A percentile compares a stretch with the other conserved stretches of the same genome.
phyloP scores from a whole-genome alignment of 2,329 filamentous ascomycete genomes.

The Aspergillus cejpii region DNA sequence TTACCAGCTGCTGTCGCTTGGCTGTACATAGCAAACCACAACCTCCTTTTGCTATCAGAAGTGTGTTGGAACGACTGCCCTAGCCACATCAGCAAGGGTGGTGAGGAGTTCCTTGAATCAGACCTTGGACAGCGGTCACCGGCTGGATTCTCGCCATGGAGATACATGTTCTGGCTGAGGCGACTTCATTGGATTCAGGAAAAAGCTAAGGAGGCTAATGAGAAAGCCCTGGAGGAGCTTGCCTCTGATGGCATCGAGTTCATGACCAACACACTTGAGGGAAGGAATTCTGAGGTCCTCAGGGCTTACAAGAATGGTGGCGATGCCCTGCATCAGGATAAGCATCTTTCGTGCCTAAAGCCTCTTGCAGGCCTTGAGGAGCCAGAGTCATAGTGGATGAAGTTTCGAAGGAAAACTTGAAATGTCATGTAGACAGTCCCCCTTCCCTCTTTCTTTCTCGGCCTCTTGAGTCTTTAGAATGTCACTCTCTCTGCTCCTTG shows the following conservation, averaged over 20 bases:
- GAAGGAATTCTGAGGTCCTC: slow-evolving; percentile 16
- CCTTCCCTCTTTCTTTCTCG: too few species aligned
- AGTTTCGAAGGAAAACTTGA: too few species aligned
- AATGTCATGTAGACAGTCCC: too few species aligned
- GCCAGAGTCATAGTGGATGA: background rate
- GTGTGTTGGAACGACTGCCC: slow-evolving; percentile 19
- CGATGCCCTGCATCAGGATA: slow-evolving; percentile 8
- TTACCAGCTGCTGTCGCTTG: slow-evolving; percentile 17
- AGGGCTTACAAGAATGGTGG: slow-evolving; percentile 7
- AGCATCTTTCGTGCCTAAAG: slow-evolving; percentile 11
- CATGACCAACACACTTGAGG: slow-evolving; percentile 13
- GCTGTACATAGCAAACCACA: slow-evolving; percentile 13
- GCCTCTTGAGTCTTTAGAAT: too few species aligned
- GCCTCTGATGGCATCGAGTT: slow-evolving; percentile 16
- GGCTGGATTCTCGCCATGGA: slow-evolving; percentile 21
- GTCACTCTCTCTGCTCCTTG: too few species aligned
- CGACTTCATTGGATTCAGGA: slow-evolving; percentile 21
- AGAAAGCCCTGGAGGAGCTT: slow-evolving; percentile 16
- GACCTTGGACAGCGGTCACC: slow-evolving; percentile 21
- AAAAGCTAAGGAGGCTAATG: slow-evolving; percentile 14
- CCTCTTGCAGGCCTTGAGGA: background rate
- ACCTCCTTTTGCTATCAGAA: slow-evolving; percentile 18
- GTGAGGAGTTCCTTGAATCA: slow-evolving; percentile 16
- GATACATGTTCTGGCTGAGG: slow-evolving; percentile 25
- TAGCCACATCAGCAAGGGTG: slow-evolving; percentile 13